phyloP scores from a whole-genome alignment of 2,329 filamentous ascomycete genomes.

The Penicillium sumatraense region DNA sequence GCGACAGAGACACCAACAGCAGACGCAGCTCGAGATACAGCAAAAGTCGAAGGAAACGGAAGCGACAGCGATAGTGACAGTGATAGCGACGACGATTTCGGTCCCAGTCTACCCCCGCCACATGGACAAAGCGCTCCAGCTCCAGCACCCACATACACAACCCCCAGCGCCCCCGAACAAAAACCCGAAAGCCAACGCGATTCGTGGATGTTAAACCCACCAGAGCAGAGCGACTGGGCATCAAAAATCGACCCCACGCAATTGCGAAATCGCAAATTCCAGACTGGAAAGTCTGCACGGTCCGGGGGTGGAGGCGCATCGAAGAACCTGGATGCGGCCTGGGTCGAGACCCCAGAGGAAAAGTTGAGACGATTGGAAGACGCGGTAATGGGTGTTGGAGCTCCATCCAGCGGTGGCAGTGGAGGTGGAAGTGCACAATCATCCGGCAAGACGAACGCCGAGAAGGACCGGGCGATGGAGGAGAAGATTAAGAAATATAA shows the following conservation, averaged over 20 bases:
- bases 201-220: slow-evolving; percentile 81
- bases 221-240: slow-evolving; percentile 57
- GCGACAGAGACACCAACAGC: too few species aligned
- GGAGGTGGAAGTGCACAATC: slow-evolving; percentile 12
- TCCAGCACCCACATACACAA: neutral
- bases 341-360: slow-evolving; percentile 91
- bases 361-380: slow-evolving; percentile 80
- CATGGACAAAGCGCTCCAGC: slow-evolving; percentile 11
- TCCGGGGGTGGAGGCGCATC: too few species aligned
- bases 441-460: neutral
- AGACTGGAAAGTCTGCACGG: slow-evolving; percentile 66
- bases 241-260: slow-evolving; percentile 81
- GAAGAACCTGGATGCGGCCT: slow-evolving; percentile 62
- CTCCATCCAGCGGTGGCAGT: slow-evolving; percentile 24
- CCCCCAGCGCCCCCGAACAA: slow-evolving; percentile 26
- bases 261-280: slow-evolving; percentile 79
- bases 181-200: slow-evolving; percentile 65
- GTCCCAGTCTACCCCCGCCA: slow-evolving; percentile 45
- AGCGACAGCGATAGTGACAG: slow-evolving; percentile 36
- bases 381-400: slow-evolving; percentile 75
- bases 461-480: slow-evolving; percentile 33
- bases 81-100: slow-evolving; percentile 47
- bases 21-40: too few species aligned
- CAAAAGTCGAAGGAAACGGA: too few species aligned
- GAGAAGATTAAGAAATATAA: slow-evolving; percentile 62